These are phyloP conservation scores for Fraxinus xanthoxyloides DNA, from an alignment of 305 asterid species.

Conservation along the genomic window DNA sequence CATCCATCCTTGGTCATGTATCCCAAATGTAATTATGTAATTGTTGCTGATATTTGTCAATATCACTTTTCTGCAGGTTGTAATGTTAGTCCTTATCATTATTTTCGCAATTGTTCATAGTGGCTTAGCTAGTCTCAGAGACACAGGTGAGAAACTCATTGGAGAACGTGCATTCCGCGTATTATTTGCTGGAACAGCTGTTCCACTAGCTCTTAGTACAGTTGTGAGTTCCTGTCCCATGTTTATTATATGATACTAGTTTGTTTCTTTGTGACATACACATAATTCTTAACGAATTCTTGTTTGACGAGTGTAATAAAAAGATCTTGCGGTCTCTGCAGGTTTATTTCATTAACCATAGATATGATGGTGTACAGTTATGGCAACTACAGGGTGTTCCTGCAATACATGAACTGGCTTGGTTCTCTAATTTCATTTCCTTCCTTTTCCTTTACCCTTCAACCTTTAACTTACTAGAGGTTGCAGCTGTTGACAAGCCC, in stretches of 20 bases:
- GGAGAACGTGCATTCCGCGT: conserved; percentile 98
- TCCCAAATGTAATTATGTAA: neutral
- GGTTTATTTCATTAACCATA: conserved; percentile 95
- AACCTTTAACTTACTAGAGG: conserved; percentile 88
- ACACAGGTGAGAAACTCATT: conserved; percentile 88
- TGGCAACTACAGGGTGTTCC: conserved; percentile 88
- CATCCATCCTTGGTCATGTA: neutral
- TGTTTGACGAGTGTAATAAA: conserved; percentile 10
- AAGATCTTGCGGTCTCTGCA: conserved; percentile 27
- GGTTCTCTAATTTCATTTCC: conserved; percentile 72
- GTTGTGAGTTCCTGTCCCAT: conserved; percentile 60
- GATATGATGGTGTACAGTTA: conserved; percentile 92
- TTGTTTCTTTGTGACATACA: neutral
- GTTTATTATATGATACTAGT: neutral
- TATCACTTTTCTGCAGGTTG: conserved; percentile 50
- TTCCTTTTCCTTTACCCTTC: conserved; percentile 91
- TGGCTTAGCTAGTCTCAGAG: conserved; percentile 97
- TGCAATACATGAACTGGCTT: conserved; percentile 66
- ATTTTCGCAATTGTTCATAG: conserved; percentile 90
- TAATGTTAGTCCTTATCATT: conserved; percentile 63
- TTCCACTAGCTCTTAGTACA: conserved; percentile 91
- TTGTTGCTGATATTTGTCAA: conserved; percentile 5
- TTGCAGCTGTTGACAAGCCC: conserved; percentile 97
- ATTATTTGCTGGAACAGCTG: conserved; percentile 82
- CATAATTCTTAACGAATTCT: conserved; percentile 1